Base-by-base conservation (phyloP, 2,329 filamentous ascomycete species). In the Xylariaceae sp. region DNA sequence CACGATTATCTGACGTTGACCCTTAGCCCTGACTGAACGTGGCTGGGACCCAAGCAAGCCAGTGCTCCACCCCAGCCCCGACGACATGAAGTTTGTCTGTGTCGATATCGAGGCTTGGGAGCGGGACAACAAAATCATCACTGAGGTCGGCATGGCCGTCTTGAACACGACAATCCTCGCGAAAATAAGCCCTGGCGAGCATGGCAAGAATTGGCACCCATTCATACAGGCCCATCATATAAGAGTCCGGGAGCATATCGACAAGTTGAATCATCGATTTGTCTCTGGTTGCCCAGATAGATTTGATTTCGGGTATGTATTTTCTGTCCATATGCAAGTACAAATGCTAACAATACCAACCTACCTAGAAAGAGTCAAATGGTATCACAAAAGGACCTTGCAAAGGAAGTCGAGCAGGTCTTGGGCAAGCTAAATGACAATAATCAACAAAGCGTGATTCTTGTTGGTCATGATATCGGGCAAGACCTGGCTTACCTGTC, bases 31-130 rank as follows among this genome's bases (percentile, higher is more conserved):
- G n/a, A n/a, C n/a, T n/a, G n/a, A n/a, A 26, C 22, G 22, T 26
- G 22, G 64, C 78, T 56, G 53, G 74, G 33, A 59, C 19, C 38
- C 43, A 4, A 38, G 63, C n/a, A 52, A 69, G 30, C 63, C 68
- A 1, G 63, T 64, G 2, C 22, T n/a, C 70, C 71, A 1, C 73
- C 71, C 44, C 44, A 61, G 0, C 72, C 73, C 38, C 76, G 81
- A 19, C 9, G 68, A 73, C n/a, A 73, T 79, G 1, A 72, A 94
- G 7, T 85, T 96, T 52, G 71, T 95, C 44, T 81, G 78, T 47
- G 71, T 97, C 34, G 93, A 98, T 54, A 69, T 93, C 24, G 93
- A 98, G 63, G 81, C 84, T 1, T 87, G 83, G 43, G 93, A 98
- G 61, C 65, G 67, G 17, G 70, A 78, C 34, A 76, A 80, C 11